phyloP scores from a whole-genome alignment of 2,329 filamentous ascomycete species.

The Zasmidium citrigriseum region DNA sequence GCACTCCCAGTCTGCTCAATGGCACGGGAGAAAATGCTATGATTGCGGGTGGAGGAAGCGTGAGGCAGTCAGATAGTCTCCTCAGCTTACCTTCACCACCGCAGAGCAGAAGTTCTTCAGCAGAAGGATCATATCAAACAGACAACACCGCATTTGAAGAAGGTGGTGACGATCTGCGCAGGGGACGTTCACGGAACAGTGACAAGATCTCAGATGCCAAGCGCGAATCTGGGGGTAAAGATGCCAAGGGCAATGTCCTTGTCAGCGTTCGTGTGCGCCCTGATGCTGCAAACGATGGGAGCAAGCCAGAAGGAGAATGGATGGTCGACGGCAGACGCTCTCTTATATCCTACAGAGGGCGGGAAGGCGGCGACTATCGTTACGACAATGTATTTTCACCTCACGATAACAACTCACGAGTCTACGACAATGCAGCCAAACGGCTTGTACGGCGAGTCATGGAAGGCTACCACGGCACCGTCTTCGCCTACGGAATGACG shows the following conservation, averaged over 20 bases:
- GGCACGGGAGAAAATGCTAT: slow-evolving; percentile 76
- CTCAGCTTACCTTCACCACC: slow-evolving; percentile 79
- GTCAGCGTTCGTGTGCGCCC: slow-evolving; percentile 94
- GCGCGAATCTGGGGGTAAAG: slow-evolving; percentile 50
- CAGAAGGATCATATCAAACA: slow-evolving; percentile 88
- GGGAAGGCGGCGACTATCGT: slow-evolving; percentile 87
- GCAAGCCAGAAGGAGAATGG: slow-evolving; percentile 78
- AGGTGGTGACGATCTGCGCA: slow-evolving; percentile 55
- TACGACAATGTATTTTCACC: slow-evolving; percentile 98
- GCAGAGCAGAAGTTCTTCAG: slow-evolving; percentile 87
- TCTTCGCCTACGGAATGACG: slow-evolving; percentile 97
- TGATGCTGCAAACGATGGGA: slow-evolving; percentile 66
- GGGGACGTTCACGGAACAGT: slow-evolving; percentile 47
- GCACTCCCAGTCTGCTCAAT: slow-evolving; percentile 72
- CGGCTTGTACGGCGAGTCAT: slow-evolving; percentile 93
- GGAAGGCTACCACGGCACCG: slow-evolving; percentile 99
- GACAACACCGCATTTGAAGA: slow-evolving; percentile 89
- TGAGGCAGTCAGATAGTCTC: slow-evolving; percentile 71
- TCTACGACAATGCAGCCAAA: slow-evolving; percentile 93
- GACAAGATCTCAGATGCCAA: slow-evolving; percentile 35
- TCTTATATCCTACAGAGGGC: slow-evolving; percentile 79
- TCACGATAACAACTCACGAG: slow-evolving; percentile 88
- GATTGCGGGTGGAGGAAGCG: slow-evolving; percentile 61
- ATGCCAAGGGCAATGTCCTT: slow-evolving; percentile 90
- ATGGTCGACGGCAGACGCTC: slow-evolving; percentile 83